These are phyloP conservation scores for Psidium friedrichsthalianum DNA, from an alignment of 345 rosid genomes.

Conservation along the genomic window DNA sequence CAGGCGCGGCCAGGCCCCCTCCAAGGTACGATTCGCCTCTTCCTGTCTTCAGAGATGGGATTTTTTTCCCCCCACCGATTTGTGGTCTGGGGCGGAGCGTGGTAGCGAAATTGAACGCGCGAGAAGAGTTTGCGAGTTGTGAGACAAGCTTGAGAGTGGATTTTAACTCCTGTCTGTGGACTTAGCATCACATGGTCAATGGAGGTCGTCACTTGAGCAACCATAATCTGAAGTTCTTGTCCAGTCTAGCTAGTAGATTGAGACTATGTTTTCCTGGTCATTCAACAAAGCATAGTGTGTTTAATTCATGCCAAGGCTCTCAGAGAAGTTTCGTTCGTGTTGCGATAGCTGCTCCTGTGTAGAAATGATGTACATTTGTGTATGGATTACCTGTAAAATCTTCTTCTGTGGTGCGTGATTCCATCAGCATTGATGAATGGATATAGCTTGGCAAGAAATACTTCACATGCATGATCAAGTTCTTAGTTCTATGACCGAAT, in stretches of 20 bases:
- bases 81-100: not conserved
- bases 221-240: not conserved
- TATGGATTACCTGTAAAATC: not conserved
- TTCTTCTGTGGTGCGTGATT: not conserved
- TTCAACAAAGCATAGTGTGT: too few species aligned
- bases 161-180: too few species aligned
- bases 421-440: not conserved
- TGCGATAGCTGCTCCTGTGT: not conserved
- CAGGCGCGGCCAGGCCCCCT: slow-evolving; percentile 44
- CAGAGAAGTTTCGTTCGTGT: not conserved
- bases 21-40: slow-evolving; percentile 27
- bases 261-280: not conserved
- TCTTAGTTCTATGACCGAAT: not conserved
- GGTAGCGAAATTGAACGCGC: not conserved
- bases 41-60: not conserved
- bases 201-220: not conserved
- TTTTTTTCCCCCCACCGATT: not conserved
- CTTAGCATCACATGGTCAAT: too few species aligned
- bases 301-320: not conserved
- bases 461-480: not conserved
- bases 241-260: not conserved
- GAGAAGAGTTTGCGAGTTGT: not conserved
- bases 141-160: not conserved
- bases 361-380: not conserved
- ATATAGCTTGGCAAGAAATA: not conserved